Percentiles rank a stretch among this genome's conserved stretches.
Conservation (phyloP, 208 protist species). For the Acanthamoeba royreba region DNA sequence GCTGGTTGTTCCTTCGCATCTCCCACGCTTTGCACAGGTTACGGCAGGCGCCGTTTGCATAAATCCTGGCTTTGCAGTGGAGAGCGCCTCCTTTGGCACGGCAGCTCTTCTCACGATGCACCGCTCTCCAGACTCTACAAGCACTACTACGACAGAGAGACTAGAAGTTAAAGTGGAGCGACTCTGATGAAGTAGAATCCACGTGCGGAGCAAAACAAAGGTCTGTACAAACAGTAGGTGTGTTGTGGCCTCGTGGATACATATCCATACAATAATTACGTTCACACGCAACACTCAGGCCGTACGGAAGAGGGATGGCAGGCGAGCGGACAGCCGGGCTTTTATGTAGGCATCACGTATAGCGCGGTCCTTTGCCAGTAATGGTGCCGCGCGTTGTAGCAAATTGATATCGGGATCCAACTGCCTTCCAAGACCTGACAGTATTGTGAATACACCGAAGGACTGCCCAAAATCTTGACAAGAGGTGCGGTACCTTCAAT, state of each 20-base stretch:
- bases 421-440: constrained; percentile 56
- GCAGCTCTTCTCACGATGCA: neutral
- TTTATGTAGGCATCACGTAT: neutral
- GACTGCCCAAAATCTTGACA: neutral
- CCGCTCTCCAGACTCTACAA: neutral
- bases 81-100: neutral
- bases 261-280: too few species aligned
- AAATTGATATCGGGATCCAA: constrained; percentile 59
- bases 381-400: constrained; percentile 47
- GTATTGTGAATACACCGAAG: neutral
- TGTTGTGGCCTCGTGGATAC: too few species aligned
- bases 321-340: neutral
- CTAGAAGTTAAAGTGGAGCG: neutral
- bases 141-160: neutral
- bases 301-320: neutral
- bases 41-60: neutral
- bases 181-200: neutral
- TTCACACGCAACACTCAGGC: neutral
- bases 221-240: too few species aligned
- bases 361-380: neutral
- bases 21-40: neutral
- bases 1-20: neutral
- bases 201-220: too few species aligned
- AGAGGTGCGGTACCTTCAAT: neutral
- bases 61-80: neutral